Conservation (phyloP, 2,329 filamentous ascomycete species). For the Penicillium sp. region DNA sequence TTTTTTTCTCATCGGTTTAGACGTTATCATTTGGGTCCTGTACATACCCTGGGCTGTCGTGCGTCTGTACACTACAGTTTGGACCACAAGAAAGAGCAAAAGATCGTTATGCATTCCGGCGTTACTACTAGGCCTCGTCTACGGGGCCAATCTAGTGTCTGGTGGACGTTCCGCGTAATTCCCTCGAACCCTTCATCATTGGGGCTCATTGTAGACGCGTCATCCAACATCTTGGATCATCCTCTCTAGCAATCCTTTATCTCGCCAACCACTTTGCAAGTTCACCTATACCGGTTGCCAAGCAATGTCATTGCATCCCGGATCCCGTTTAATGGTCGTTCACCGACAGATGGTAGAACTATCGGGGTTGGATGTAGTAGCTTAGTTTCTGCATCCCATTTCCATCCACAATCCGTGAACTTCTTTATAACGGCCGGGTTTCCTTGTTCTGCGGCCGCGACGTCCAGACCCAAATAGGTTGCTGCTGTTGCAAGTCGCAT, state of each 20-base stretch:
- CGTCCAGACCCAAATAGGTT: constrained; percentile 38
- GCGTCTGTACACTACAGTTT: constrained; percentile 41
- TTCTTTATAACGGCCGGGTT: constrained; percentile 31
- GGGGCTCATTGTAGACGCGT: constrained; percentile 1
- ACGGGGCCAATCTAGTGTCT: neutral
- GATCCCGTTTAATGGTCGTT: constrained; percentile 27
- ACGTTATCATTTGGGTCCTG: constrained; percentile 42
- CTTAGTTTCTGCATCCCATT: constrained; percentile 35
- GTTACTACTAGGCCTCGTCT: constrained; percentile 17
- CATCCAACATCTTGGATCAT: neutral
- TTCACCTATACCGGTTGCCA: constrained; percentile 28
- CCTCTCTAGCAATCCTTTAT: neutral
- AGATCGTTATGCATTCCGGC: constrained; percentile 35
- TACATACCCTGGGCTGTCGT: constrained; percentile 44
- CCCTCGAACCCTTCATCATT: neutral
- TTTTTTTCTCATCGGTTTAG: constrained; percentile 35
- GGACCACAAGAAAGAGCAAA: constrained; percentile 38
- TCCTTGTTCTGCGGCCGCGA: constrained; percentile 25
- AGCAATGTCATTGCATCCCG: constrained; percentile 36
- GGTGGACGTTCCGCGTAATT: constrained; percentile 4
- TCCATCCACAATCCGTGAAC: constrained; percentile 40
- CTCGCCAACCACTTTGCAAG: neutral
- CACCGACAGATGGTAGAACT: constrained; percentile 12
- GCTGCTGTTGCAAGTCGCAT: constrained; percentile 39
- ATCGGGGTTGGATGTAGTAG: constrained; percentile 36